Conservation (phyloP, 2,329 filamentous ascomycete species). For the Claviceps capensis region DNA sequence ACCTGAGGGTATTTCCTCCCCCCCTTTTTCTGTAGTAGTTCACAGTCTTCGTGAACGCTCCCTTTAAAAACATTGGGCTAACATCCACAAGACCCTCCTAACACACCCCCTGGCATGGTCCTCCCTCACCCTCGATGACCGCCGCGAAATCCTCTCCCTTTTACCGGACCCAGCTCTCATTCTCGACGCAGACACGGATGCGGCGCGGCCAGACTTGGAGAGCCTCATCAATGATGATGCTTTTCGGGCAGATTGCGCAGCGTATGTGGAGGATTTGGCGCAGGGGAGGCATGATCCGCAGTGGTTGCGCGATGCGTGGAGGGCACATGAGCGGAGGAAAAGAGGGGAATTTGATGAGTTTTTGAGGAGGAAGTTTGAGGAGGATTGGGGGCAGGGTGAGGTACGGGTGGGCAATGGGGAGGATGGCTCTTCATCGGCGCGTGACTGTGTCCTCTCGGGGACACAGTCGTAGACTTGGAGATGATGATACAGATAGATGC, state of each 20-base stretch:
- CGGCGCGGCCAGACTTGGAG: conserved; percentile 26
- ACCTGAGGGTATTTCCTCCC: conserved; percentile 18
- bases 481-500: background rate
- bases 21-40: background rate
- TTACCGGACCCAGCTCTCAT: conserved; percentile 26
- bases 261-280: conserved; percentile 31
- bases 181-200: conserved; percentile 18
- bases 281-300: conserved; percentile 36
- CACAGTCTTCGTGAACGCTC: background rate
- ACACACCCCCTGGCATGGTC: conserved; percentile 26
- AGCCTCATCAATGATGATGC: conserved; percentile 32
- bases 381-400: conserved; percentile 28
- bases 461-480: background rate
- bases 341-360: conserved; percentile 37
- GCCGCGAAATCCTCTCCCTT: conserved; percentile 22
- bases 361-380: conserved; percentile 29
- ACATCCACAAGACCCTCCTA: conserved; percentile 19
- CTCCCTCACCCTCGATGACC: conserved; percentile 19
- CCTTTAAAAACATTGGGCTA: background rate
- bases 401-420: background rate
- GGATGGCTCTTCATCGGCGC: background rate
- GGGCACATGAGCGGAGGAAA: conserved; percentile 33
- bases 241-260: conserved; percentile 32
- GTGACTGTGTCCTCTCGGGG: background rate
- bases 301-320: conserved; percentile 39